Evolutionary conservation across 148 eudicot genomes (phyloP).

Genomic region (Heliosperma pusillum): DNA sequence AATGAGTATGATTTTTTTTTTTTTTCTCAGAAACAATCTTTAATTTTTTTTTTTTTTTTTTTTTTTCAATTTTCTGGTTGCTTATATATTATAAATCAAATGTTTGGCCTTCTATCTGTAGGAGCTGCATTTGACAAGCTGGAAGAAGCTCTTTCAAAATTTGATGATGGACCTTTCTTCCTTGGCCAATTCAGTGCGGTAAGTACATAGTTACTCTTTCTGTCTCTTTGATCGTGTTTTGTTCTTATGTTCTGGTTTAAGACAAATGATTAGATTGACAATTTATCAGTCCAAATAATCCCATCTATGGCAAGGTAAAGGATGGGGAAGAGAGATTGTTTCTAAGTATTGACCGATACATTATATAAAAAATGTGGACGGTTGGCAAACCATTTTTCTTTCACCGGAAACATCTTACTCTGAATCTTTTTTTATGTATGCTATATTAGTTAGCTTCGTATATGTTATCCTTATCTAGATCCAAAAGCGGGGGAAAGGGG

Average conservation of each 20-base stretch:
- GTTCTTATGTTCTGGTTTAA: background rate
- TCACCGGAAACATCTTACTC: background rate
- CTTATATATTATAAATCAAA: background rate
- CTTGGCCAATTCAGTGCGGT: conserved; percentile 86
- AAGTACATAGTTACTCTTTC: conserved; percentile 12
- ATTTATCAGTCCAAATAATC: background rate
- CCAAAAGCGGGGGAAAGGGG: background rate
- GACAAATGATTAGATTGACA: background rate
- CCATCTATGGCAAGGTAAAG: no score
- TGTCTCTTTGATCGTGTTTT: background rate
- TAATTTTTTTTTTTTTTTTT: background rate
- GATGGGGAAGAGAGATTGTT: no score
- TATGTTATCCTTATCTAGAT: no score
- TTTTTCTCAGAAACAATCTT: background rate
- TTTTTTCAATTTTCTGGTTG: background rate
- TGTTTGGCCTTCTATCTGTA: conserved; percentile 14
- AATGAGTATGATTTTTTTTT: conserved; percentile 46
- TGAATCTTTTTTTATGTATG: background rate
- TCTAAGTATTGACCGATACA: no score
- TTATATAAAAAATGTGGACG: no score
- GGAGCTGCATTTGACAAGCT: conserved; percentile 62
- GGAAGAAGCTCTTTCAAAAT: conserved; percentile 68
- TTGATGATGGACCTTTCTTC: conserved; percentile 78
- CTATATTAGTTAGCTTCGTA: no score
- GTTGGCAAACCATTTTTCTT: no score